phyloP scores from a whole-genome alignment of 352 stramenopile genomes.

The Thalassiosira gravida region DNA sequence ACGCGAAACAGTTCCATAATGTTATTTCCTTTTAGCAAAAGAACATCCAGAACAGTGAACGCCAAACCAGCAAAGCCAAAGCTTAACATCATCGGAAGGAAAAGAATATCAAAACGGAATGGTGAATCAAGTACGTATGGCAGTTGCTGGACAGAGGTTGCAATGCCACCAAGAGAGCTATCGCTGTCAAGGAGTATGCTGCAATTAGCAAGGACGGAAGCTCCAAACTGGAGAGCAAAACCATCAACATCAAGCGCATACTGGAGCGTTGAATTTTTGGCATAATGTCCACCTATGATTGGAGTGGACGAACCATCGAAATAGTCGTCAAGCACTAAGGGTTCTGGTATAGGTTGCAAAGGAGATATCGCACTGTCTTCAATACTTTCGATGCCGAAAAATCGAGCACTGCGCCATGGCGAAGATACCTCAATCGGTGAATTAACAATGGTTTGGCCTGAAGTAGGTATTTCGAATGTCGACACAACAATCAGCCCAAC shows the following conservation, averaged over 20 bases:
- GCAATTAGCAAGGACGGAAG: conserved; percentile 21
- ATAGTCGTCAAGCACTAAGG: conserved; percentile 11
- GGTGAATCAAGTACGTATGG: conserved; percentile 27
- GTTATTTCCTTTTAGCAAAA: conserved; percentile 47
- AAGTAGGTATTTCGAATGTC: neutral
- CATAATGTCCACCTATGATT: conserved; percentile 36
- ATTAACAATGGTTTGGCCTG: neutral
- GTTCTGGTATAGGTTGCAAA: conserved; percentile 8
- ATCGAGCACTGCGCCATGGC: neutral
- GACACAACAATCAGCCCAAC: conserved; percentile 6
- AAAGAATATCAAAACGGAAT: conserved; percentile 43
- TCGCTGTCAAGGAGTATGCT: neutral
- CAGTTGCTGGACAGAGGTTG: conserved; percentile 40
- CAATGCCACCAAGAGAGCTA: conserved; percentile 7
- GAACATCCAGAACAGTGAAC: conserved; percentile 45
- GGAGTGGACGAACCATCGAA: conserved; percentile 17
- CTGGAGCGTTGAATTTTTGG: conserved; percentile 31
- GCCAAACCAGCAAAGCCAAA: conserved; percentile 54
- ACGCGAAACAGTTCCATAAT: conserved; percentile 47
- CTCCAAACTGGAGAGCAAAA: conserved; percentile 48
- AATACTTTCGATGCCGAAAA: neutral
- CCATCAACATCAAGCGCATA: conserved; percentile 14
- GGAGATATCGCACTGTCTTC: neutral
- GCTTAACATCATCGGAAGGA: conserved; percentile 34
- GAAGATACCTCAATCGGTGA: neutral